Evolutionary conservation across 495 filamentous ascomycete genomes (phyloP), one percentile per base, ranked within the genome.

Genomic region (Aspergillus mulundensis): DNA sequence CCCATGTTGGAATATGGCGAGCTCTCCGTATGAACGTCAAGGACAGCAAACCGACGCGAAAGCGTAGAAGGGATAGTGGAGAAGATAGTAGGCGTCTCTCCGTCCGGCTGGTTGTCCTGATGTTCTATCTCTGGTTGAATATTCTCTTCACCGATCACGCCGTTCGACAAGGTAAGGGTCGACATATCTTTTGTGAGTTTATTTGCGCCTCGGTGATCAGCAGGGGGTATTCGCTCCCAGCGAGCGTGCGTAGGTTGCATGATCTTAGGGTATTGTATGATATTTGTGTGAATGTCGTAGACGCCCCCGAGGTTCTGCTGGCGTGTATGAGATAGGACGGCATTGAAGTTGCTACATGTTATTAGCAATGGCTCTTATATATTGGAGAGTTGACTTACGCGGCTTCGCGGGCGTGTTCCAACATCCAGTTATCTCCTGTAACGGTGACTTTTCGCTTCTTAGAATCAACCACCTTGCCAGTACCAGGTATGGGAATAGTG

Each of bases 341-440:
- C 72, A 69, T 98, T 98, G 78, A 90, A 97, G 38, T 83, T 83
- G 63, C 92, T 96, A 28, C 32, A 49, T 55, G 39, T 43, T 25
- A 15, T 21, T 16, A 32, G 19, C n/a, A 20, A 45, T 1, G 11
- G 7, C 10, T 30, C 32, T 32, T n/a, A 7, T 15, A 10, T n/a
- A 25, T 36, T 7, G 32, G 11, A 10, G 14, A 46, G 11, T 28
- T 55, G 38, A 70, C 84, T 66, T 75, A 95, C 89, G 87, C 91
- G 30, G 94, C 89, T 63, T 91, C 89, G 20, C 88, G 84, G 19
- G 91, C 91, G 68, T 98, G 94, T 72, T 97, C 91, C 19, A 92
- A 73, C 83, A 94, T 92, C 94, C 94, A 98, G 65, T 98, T 98
- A n/a, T 87, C 83, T 55, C 93, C 90, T 24, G 91, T 98, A n/a